Percentiles rank a stretch among this genome's conserved stretches.
These are phyloP conservation scores for Thermochaetoides dissita DNA, from an alignment of 2,329 filamentous ascomycete species.

Conservation along the genomic window DNA sequence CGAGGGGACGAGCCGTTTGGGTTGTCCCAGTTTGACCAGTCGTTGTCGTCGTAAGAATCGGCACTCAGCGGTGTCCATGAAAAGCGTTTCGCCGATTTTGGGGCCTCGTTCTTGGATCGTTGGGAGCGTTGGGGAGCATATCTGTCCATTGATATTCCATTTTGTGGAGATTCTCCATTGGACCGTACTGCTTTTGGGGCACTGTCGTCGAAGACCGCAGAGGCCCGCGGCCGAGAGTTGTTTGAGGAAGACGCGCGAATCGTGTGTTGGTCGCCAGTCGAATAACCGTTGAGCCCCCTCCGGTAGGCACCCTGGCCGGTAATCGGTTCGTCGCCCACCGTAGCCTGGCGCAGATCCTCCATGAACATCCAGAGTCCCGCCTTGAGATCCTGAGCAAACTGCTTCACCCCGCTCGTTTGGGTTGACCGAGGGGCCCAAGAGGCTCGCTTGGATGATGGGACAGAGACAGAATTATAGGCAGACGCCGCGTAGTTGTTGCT, in stretches of 20 bases:
- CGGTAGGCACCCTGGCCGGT: slow-evolving; percentile 29
- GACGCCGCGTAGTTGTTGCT: too few species aligned
- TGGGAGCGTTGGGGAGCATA: background rate
- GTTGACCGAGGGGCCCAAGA: slow-evolving; percentile 44
- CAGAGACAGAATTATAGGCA: background rate
- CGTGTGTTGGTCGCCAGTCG: slow-evolving; percentile 29
- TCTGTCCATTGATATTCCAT: background rate
- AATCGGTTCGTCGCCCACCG: slow-evolving; percentile 83
- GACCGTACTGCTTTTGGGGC: slow-evolving; percentile 11
- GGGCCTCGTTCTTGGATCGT: slow-evolving; percentile 19
- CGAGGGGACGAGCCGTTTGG: slow-evolving; percentile 40
- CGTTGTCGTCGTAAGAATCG: slow-evolving; percentile 44
- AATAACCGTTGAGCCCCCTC: slow-evolving; percentile 22
- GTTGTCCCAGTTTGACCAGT: slow-evolving; percentile 52
- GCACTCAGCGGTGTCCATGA: slow-evolving; percentile 46
- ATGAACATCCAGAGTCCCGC: slow-evolving; percentile 88
- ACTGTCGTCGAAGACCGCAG: slow-evolving; percentile 28
- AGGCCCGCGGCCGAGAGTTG: slow-evolving; percentile 27
- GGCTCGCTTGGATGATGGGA: slow-evolving; percentile 35
- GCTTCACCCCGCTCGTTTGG: slow-evolving; percentile 40
- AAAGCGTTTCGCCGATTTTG: slow-evolving; percentile 38
- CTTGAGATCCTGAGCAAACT: slow-evolving; percentile 79
- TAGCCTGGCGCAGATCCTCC: slow-evolving; percentile 88
- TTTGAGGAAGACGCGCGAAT: slow-evolving; percentile 27
- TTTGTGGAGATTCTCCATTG: background rate